Evolutionary conservation across 495 filamentous ascomycete species (phyloP).

Genomic region (Aspergillus sclerotiicarbonarius): DNA sequence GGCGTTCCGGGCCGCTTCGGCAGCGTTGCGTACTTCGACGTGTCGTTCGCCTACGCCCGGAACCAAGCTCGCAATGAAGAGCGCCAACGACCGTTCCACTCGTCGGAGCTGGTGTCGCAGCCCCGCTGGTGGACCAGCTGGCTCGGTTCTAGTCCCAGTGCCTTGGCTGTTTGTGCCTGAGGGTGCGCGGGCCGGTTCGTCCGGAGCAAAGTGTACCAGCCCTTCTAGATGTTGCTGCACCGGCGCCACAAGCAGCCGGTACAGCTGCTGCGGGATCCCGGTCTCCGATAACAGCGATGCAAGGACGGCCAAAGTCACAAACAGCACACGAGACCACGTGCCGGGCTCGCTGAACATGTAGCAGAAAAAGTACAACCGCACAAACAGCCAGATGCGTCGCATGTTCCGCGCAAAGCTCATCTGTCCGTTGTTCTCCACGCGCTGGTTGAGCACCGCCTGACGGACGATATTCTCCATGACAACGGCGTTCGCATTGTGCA

Average conservation of each 20-base stretch:
- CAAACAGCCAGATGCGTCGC: conserved; percentile 72
- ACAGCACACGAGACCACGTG: conserved; percentile 66
- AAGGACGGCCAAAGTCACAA: conserved; percentile 58
- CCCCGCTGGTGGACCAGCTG: conserved; percentile 11
- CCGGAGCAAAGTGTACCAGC: conserved; percentile 56
- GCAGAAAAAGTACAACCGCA: conserved; percentile 71
- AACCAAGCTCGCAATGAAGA: conserved; percentile 82
- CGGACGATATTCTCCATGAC: conserved; percentile 37
- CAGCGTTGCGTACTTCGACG: conserved; percentile 65
- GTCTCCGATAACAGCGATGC: conserved; percentile 64
- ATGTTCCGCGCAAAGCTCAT: conserved; percentile 49
- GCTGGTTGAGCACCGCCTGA: conserved; percentile 42
- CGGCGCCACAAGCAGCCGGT: conserved; percentile 56
- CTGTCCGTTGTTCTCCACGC: conserved; percentile 38
- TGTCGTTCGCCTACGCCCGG: conserved; percentile 84
- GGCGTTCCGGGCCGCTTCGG: conserved; percentile 54
- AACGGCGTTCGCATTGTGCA: conserved; percentile 25
- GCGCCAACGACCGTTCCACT: conserved; percentile 69
- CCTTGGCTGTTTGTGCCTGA: conserved; percentile 13
- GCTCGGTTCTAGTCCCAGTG: conserved; percentile 24
- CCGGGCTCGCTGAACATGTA: conserved; percentile 76
- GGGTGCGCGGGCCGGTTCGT: conserved; percentile 20
- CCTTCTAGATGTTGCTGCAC: conserved; percentile 70
- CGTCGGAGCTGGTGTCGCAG: conserved; percentile 54
- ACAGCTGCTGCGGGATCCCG: conserved; percentile 57